phyloP scores from a whole-genome alignment of 176 grass and related monocot species.

The Leersia perrieri region DNA sequence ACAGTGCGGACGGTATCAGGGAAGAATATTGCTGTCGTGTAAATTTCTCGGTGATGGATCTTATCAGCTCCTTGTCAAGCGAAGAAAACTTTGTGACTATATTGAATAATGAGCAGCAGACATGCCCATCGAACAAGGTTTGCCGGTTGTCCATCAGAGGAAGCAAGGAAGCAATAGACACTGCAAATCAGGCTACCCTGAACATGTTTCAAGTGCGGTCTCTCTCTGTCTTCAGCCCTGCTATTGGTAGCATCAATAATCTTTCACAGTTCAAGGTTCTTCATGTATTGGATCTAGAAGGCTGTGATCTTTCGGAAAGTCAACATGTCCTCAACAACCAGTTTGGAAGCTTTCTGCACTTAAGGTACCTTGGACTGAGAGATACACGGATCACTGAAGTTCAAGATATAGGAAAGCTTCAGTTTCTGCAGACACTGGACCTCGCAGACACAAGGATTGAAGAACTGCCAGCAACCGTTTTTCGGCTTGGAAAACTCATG shows the following conservation, averaged over 20 bases:
- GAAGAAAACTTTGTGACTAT: neutral
- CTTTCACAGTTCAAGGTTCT: neutral
- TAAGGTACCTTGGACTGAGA: constrained; percentile 4
- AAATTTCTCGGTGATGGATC: constrained; percentile 8
- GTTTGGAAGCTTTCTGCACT: neutral
- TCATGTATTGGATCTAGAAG: constrained; percentile 5
- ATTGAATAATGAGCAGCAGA: neutral
- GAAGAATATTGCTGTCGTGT: constrained; percentile 2
- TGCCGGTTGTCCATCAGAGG: neutral
- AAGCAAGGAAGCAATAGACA: neutral
- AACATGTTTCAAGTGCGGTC: neutral
- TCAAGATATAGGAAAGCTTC: neutral
- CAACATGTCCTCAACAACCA: neutral
- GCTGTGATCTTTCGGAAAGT: neutral
- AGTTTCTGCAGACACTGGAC: neutral
- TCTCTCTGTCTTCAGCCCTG: neutral
- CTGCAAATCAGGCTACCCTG: neutral
- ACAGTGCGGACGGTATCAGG: neutral
- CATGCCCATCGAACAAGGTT: neutral
- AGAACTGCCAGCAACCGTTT: neutral
- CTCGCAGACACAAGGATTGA: neutral
- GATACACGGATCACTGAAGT: neutral
- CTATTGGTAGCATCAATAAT: neutral
- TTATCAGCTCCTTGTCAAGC: neutral
- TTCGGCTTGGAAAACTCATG: neutral